Percentiles rank a stretch among this genome's conserved stretches.
These are phyloP conservation scores for Wickerhamomyces canadensis DNA, from an alignment of 805 yeast species.

Conservation along the genomic window DNA sequence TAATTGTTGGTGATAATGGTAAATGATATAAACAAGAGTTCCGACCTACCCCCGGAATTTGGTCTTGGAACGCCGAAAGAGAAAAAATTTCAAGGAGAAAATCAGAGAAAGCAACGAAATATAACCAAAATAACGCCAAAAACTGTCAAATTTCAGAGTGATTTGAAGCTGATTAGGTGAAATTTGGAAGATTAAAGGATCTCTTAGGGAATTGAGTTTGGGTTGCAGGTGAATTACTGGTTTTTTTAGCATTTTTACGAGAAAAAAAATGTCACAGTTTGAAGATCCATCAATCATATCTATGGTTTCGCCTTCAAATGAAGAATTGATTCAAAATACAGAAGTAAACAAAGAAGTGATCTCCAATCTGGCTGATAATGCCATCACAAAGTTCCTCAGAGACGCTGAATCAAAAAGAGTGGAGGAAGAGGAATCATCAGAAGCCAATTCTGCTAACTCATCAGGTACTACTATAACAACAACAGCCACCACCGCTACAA, in stretches of 20 bases:
- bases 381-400: constrained; percentile 19
- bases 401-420: constrained; percentile 11
- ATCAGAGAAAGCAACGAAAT: neutral
- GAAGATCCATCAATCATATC: constrained; percentile 19
- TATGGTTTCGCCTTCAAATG: constrained; percentile 3
- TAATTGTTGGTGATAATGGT: neutral
- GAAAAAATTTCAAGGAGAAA: neutral
- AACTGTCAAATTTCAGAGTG: too few relatives aligned
- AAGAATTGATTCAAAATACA: neutral
- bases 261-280: constrained; percentile 11
- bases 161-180: too few relatives aligned
- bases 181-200: too few relatives aligned
- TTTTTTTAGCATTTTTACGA: neutral
- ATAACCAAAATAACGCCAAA: too few relatives aligned
- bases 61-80: neutral
- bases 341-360: neutral
- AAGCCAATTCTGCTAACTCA: neutral
- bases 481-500: constrained; percentile 1
- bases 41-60: neutral
- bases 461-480: neutral
- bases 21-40: too few relatives aligned
- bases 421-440: constrained; percentile 1
- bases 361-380: constrained; percentile 13
- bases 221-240: too few relatives aligned
- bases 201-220: neutral